Base-by-base conservation (phyloP, 2,329 filamentous ascomycete species). In the Diaporthe sp. region DNA sequence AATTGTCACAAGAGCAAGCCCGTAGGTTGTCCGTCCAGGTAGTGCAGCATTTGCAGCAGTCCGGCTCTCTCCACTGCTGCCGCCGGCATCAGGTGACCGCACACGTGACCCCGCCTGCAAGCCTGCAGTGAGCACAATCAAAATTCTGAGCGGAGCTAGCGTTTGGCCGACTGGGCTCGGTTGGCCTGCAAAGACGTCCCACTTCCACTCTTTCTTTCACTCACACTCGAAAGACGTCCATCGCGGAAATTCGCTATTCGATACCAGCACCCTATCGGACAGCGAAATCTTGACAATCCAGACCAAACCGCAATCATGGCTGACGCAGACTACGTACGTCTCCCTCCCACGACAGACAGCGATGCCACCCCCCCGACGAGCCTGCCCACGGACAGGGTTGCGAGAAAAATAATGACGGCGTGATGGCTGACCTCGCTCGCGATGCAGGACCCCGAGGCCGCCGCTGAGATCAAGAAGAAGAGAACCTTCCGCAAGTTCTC, bases 401-500 rank as follows among this genome's bases (percentile, higher is more conserved):
- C 37, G 51, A 53, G 65, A 55, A 31, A 70, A 39, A 70, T 46
- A 67, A 73, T 73, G 71, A 77, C 61, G 68, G 59, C 37, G 71
- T 67, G 51, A 75, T 74, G 76, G 69, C 69, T 77, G 44, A 78
- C 68, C 58, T 71, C 58, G 70, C 59, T 69, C 39, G 67, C 59
- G 62, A 53, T 77, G 82, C 84, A 98, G 95, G 96, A 98, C 91
- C 93, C 96, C 87, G 95, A 97, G 91, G 95, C 97, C 92, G 96
- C 96, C 89, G 96, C 95, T 87, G 97, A 98, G 94, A 91, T 99
- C 89, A 99, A 98, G 95, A 98, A 95, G 92, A 98, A 94, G 92
- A 98, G 97, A 96, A 91, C 95, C 83, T 98, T 98, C 94, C 94
- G 95, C 91, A 99, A 98, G 94, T 99, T 98, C 88, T 97, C 96